Conservation (phyloP, 345 rosid species). For the Hevea brasiliensis region DNA sequence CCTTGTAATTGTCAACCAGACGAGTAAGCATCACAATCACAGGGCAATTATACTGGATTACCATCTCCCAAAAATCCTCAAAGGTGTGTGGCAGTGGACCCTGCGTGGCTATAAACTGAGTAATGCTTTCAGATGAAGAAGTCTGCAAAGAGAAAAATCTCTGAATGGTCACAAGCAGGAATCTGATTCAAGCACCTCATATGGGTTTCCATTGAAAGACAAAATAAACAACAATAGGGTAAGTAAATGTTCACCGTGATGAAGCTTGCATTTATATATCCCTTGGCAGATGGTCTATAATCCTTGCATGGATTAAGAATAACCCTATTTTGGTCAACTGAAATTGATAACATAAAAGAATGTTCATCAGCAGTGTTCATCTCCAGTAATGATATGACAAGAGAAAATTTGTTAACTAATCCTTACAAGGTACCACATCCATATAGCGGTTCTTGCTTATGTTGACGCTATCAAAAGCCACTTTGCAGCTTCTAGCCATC, state of each 20-base stretch:
- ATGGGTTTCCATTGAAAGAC: background rate
- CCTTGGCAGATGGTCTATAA: constrained; percentile 56
- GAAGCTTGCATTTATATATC: constrained; percentile 86
- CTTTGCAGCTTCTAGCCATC: constrained; percentile 48
- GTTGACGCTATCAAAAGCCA: constrained; percentile 57
- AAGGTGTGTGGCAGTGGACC: constrained; percentile 71
- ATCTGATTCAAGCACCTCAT: background rate
- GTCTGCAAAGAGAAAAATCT: constrained; percentile 46
- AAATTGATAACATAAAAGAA: constrained; percentile 15
- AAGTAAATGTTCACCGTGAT: constrained; percentile 45
- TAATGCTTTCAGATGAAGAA: constrained; percentile 54
- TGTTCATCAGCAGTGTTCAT: background rate
- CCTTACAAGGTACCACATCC: constrained; percentile 73
- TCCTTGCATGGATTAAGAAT: constrained; percentile 69
- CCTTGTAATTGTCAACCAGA: constrained; percentile 67
- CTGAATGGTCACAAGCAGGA: background rate
- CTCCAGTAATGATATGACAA: background rate
- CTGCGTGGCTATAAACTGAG: constrained; percentile 86
- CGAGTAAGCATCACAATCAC: constrained; percentile 86
- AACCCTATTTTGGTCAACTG: constrained; percentile 76
- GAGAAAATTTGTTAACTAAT: background rate
- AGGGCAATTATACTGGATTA: constrained; percentile 72
- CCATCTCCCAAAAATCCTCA: constrained; percentile 99
- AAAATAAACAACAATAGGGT: background rate
- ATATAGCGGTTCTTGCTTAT: constrained; percentile 66